These are phyloP conservation scores for Marasmius fiardii DNA, from an alignment of 1,284 basidiomycete species.

Conservation along the genomic window DNA sequence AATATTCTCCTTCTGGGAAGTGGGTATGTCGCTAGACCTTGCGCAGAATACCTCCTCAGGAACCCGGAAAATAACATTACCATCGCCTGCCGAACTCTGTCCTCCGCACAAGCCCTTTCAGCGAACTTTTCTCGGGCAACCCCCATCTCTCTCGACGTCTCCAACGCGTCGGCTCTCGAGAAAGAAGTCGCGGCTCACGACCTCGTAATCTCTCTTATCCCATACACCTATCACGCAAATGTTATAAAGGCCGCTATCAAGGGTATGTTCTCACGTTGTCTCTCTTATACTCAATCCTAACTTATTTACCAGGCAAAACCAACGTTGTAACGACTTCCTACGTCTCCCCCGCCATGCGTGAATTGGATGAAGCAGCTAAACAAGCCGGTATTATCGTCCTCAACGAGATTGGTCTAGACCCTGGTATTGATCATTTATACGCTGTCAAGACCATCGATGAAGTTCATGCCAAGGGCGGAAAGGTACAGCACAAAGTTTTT, in stretches of 20 bases:
- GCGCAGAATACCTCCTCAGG: conserved; percentile 90
- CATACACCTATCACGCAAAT: conserved; percentile 88
- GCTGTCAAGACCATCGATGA: conserved; percentile 97
- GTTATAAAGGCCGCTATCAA: conserved; percentile 97
- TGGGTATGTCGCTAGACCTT: conserved; percentile 93
- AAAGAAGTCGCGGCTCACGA: conserved; percentile 83
- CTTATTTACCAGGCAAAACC: conserved; percentile 54
- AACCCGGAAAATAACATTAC: conserved; percentile 84
- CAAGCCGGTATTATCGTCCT: conserved; percentile 92
- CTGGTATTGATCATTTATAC: conserved; percentile 93
- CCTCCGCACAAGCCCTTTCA: conserved; percentile 68
- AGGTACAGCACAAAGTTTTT: conserved; percentile 50
- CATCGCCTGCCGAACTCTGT: conserved; percentile 84
- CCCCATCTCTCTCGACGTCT: conserved; percentile 84
- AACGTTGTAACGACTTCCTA: conserved; percentile 98
- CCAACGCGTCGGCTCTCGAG: conserved; percentile 71
- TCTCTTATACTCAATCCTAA: neutral
- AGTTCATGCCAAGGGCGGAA: conserved; percentile 92
- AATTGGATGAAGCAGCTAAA: conserved; percentile 81
- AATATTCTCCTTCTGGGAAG: conserved; percentile 93
- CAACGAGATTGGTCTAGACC: conserved; percentile 98
- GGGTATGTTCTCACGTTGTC: conserved; percentile 25
- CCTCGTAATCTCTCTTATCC: conserved; percentile 95
- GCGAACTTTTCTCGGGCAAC: conserved; percentile 68
- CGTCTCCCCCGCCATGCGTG: conserved; percentile 87